Conservation (phyloP, 352 stramenopile species). For the Pythium rishiriense region DNA sequence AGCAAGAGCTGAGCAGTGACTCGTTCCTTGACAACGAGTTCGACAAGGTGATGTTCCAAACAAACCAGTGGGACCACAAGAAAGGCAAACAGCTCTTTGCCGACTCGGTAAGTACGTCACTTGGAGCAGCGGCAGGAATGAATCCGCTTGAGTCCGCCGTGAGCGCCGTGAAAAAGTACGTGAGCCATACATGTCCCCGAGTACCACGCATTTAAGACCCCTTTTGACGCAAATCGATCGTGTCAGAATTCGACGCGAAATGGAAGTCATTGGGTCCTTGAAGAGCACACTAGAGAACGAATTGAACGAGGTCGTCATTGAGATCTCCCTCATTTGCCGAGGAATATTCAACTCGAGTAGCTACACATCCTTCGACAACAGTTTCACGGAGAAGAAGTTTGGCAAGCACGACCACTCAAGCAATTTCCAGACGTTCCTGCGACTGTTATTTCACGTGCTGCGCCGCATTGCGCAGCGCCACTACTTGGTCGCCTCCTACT, state of each 20-base stretch:
- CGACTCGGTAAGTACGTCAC: slow-evolving; percentile 8
- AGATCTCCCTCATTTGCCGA: slow-evolving; percentile 71
- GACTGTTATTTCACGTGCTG: slow-evolving; percentile 65
- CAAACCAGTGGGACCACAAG: slow-evolving; percentile 32
- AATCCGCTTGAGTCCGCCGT: slow-evolving; percentile 59
- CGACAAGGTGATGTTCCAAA: slow-evolving; percentile 47
- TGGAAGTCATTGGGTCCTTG: slow-evolving; percentile 74
- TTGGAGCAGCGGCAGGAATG: not conserved
- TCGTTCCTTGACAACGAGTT: slow-evolving; percentile 61
- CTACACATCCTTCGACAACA: slow-evolving; percentile 77
- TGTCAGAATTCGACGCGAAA: slow-evolving; percentile 67
- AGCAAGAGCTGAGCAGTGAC: slow-evolving; percentile 71
- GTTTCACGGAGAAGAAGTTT: slow-evolving; percentile 74
- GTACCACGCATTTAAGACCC: not conserved
- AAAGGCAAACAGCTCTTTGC: slow-evolving; percentile 26
- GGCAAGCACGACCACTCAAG: slow-evolving; percentile 60
- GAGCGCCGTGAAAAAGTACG: slow-evolving; percentile 65
- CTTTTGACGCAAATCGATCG: not conserved
- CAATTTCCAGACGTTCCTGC: slow-evolving; percentile 73
- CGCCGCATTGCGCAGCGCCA: slow-evolving; percentile 68
- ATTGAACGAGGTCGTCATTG: slow-evolving; percentile 53
- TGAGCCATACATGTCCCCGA: no score
- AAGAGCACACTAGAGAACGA: slow-evolving; percentile 71
- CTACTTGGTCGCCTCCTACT: slow-evolving; percentile 60
- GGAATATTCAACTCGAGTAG: slow-evolving; percentile 74